phyloP scores from a whole-genome alignment of 2,329 filamentous ascomycete genomes.

The Cordyceps fumosorosea region DNA sequence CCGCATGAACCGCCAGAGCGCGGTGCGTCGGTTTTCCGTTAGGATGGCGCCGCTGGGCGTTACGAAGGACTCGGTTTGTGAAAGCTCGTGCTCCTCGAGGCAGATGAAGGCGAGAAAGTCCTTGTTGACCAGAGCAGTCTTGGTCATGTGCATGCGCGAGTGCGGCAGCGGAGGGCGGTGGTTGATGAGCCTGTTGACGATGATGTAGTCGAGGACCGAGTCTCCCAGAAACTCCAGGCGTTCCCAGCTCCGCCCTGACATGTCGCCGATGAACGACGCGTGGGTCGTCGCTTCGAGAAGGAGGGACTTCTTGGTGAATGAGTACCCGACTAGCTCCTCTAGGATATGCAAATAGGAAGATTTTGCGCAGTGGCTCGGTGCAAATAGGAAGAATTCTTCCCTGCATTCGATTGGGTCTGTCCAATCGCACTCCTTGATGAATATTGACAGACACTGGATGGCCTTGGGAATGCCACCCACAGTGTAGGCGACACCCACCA shows the following conservation, averaged over 20 bases:
- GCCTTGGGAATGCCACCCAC: conserved; percentile 62
- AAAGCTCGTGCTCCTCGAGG: conserved; percentile 44
- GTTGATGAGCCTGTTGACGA: conserved; percentile 57
- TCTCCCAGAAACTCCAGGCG: conserved; percentile 87
- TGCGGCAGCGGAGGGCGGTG: conserved; percentile 35
- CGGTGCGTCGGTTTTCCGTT: conserved; percentile 23
- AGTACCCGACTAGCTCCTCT: conserved; percentile 63
- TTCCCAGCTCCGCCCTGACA: conserved; percentile 44
- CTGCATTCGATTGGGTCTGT: conserved; percentile 35
- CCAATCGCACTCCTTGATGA: conserved; percentile 58
- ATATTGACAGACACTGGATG: conserved; percentile 55
- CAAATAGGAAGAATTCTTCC: conserved; percentile 36
- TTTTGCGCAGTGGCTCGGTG: conserved; percentile 28
- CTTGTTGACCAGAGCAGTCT: conserved; percentile 71
- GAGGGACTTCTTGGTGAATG: conserved; percentile 60
- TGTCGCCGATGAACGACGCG: conserved; percentile 48
- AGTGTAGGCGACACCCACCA: conserved; percentile 70
- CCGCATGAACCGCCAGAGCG: conserved; percentile 66
- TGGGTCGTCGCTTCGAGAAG: conserved; percentile 79
- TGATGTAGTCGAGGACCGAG: conserved; percentile 70
- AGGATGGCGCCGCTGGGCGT: conserved; percentile 15
- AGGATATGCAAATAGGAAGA: conserved; percentile 41
- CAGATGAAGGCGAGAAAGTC: conserved; percentile 72
- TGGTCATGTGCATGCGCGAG: conserved; percentile 66
- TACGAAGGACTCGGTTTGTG: conserved; percentile 17